Evolutionary conservation across 345 rosid genomes (phyloP).

Genomic region (Zanthoxylum bungeanum): DNA sequence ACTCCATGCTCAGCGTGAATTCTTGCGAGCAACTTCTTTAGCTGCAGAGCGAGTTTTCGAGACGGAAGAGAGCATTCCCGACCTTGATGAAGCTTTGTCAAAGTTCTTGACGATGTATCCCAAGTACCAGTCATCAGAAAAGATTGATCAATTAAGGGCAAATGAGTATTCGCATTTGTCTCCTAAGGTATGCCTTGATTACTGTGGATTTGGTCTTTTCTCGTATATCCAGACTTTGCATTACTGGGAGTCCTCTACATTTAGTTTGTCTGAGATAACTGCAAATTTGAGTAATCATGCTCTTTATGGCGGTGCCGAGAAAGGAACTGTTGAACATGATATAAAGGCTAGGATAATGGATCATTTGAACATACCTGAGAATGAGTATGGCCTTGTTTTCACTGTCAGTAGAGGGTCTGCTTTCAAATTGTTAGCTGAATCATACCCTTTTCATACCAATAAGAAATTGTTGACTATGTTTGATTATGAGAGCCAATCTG

Average conservation of each 20-base stretch:
- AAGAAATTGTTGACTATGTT: slow-evolving; percentile 95
- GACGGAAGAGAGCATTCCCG: slow-evolving; percentile 67
- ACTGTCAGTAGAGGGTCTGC: slow-evolving; percentile 99
- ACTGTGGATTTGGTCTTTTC: slow-evolving; percentile 93
- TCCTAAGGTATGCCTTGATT: slow-evolving; percentile 98
- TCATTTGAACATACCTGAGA: slow-evolving; percentile 93
- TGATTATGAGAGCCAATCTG: slow-evolving; percentile 96
- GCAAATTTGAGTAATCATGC: slow-evolving; percentile 97
- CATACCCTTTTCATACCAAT: slow-evolving; percentile 95
- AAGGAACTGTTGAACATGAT: slow-evolving; percentile 82
- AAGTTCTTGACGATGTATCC: slow-evolving; percentile 92
- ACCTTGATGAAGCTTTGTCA: slow-evolving; percentile 53
- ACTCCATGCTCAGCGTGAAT: slow-evolving; percentile 87
- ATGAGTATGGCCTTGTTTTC: slow-evolving; percentile 95
- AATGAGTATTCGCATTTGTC: slow-evolving; percentile 78
- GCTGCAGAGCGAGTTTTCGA: slow-evolving; percentile 82
- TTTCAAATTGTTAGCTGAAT: slow-evolving; percentile 85
- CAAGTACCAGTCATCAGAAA: slow-evolving; percentile 71
- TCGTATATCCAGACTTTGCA: slow-evolving; percentile 87
- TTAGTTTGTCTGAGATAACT: slow-evolving; percentile 93
- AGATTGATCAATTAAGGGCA: slow-evolving; percentile 75
- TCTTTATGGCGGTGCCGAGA: slow-evolving; percentile 88
- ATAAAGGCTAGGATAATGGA: slow-evolving; percentile 93
- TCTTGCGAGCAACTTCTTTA: slow-evolving; percentile 82
- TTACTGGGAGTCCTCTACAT: slow-evolving; percentile 96